phyloP scores from a whole-genome alignment of 345 rosid species.

The Cardamine occulta region DNA sequence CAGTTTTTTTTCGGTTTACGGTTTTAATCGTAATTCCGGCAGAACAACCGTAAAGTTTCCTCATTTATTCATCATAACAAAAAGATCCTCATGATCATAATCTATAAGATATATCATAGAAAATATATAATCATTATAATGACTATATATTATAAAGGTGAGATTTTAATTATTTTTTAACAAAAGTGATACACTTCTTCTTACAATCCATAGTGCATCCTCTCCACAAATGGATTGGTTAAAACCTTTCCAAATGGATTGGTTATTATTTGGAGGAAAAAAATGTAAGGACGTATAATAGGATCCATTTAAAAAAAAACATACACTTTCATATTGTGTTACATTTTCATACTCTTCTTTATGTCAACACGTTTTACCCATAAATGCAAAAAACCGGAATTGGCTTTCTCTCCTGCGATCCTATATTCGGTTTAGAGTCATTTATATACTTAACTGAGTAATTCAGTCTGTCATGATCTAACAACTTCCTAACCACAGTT shows the following conservation, averaged over 20 bases:
- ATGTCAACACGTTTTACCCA: neutral
- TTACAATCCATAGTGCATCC: constrained; percentile 96
- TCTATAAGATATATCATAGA: constrained; percentile 24
- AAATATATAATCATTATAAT: constrained; percentile 24
- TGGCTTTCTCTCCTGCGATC: neutral
- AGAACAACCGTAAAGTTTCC: too few relatives aligned
- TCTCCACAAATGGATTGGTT: constrained; percentile 45
- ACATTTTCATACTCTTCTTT: neutral
- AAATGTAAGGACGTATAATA: neutral
- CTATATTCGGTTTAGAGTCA: neutral
- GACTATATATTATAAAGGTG: constrained; percentile 32
- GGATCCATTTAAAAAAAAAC: neutral
- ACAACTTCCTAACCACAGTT: neutral
- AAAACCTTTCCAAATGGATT: too few relatives aligned
- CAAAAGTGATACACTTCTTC: constrained; percentile 92
- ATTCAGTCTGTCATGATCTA: neutral
- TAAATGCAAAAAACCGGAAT: neutral
- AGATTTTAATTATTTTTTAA: constrained; percentile 20
- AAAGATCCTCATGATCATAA: constrained; percentile 34
- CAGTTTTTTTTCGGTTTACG: too few relatives aligned
- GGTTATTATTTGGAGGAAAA: too few relatives aligned
- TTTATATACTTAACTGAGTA: neutral
- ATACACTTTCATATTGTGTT: neutral
- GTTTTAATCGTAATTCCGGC: too few relatives aligned
- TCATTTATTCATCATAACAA: too few relatives aligned